These are phyloP conservation scores for Macaranga tanarius DNA, from an alignment of 441 rosid genomes.

Conservation along the genomic window DNA sequence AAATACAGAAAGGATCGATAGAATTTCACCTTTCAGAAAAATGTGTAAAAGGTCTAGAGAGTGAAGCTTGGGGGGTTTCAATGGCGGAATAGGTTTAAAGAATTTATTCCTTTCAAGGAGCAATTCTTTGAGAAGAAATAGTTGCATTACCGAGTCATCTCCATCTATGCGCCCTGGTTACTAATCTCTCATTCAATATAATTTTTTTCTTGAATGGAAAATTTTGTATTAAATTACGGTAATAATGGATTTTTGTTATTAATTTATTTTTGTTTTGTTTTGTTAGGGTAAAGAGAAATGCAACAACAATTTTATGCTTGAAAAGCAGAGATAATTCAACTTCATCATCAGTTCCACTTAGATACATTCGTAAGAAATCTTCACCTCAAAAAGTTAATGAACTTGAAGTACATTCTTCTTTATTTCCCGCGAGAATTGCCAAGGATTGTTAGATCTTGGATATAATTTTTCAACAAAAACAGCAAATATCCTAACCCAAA, in stretches of 20 bases:
- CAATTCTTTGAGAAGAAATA: slow-evolving; percentile 50
- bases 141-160: slow-evolving; percentile 43
- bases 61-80: slow-evolving; percentile 30
- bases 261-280: too few relatives aligned
- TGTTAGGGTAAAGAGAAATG: slow-evolving; percentile 39
- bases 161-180: too few relatives aligned
- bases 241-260: too few relatives aligned
- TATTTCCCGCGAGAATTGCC: too few relatives aligned
- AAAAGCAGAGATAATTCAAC: slow-evolving; percentile 44
- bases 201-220: too few relatives aligned
- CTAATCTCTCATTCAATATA: too few relatives aligned
- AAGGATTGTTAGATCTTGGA: too few relatives aligned
- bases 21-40: slow-evolving; percentile 64
- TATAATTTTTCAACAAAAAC: too few relatives aligned
- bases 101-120: slow-evolving; percentile 70
- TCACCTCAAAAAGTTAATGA: slow-evolving; percentile 25
- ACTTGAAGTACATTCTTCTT: slow-evolving; percentile 13
- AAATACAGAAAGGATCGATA: slow-evolving; percentile 38
- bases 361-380: slow-evolving; percentile 57
- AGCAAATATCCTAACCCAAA: too few relatives aligned
- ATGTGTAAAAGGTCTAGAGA: slow-evolving; percentile 58
- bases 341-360: slow-evolving; percentile 53
- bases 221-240: too few relatives aligned
- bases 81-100: slow-evolving; percentile 53
- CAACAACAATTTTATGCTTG: slow-evolving; percentile 32